Base-by-base conservation (phyloP, 2,329 filamentous ascomycete species). In the Cladorrhinum sp. region DNA sequence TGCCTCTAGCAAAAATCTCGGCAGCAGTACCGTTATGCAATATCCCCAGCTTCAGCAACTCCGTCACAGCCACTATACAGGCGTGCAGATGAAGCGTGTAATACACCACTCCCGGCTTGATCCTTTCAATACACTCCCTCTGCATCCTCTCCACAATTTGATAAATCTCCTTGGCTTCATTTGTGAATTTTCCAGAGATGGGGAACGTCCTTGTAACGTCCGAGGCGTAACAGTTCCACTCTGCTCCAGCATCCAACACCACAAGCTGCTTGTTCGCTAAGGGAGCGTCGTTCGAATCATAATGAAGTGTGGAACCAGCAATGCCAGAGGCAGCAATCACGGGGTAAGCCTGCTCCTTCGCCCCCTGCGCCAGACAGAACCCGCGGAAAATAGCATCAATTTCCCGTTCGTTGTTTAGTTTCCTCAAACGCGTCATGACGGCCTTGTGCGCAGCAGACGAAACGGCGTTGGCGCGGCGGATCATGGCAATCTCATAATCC, bases 151-250 rank as follows among this genome's bases (percentile, higher is more conserved):
- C 79, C 2, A 96, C 93, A 24, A 95, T 80, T 50, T 84, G 80
- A 72, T 97, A 93, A 56, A 97, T 87, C 9, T 85, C 82, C 52
- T 83, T 81, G 0, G 88, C 87, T 71, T 93, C 89, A 13, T 80
- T 73, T 0, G 85, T 84, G 67, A 92, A 96, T 0, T 63, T 60
- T 5, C 90, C 90, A 13, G 81, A 83, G 22, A 97, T 76, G 3
- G 93, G 93, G 66, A 97, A 86, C 0, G 93, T 95, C 38, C 93
- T 85, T 0, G 95, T 98, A 25, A 98, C 86, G 73, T 98, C 93
- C 60, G 89, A 90, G 27, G 92, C 92, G 73, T 99, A 98, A 67
- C 89, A 88, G 53, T 86, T 77, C 75, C 87, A 96, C 74, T 98
- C 93, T 66, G 87, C 89, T 2, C 92, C 93, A 1, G 93, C 93